Evolutionary conservation across 2,329 filamentous ascomycete genomes (phyloP).

Genomic region (Botryosphaeria dothidea): DNA sequence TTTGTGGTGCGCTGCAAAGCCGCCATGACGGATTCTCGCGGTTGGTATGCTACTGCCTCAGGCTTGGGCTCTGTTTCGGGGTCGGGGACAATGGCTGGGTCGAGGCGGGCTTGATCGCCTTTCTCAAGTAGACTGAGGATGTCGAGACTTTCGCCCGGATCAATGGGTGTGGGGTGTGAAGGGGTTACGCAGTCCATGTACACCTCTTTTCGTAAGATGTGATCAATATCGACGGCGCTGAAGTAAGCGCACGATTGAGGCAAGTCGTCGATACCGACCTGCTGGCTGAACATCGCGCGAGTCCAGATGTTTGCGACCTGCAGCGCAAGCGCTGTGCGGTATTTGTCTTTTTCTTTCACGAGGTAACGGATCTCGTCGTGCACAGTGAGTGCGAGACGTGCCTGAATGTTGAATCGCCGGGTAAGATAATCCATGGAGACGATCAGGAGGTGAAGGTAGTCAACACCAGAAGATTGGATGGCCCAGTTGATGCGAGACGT

Average conservation of each 20-base stretch:
- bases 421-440: constrained; percentile 93
- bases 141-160: constrained; percentile 83
- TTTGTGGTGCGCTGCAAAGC: constrained; percentile 31
- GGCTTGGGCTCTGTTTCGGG: constrained; percentile 56
- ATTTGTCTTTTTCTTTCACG: constrained; percentile 81
- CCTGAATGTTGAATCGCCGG: constrained; percentile 79
- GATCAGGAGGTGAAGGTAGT: constrained; percentile 93
- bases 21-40: constrained; percentile 75
- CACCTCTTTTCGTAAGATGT: constrained; percentile 95
- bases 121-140: constrained; percentile 77
- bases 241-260: constrained; percentile 96
- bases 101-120: constrained; percentile 67
- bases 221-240: constrained; percentile 91
- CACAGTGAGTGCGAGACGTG: constrained; percentile 87
- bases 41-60: constrained; percentile 65
- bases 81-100: constrained; percentile 61
- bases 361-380: constrained; percentile 98
- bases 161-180: constrained; percentile 75
- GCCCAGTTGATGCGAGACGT: constrained; percentile 99
- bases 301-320: constrained; percentile 97
- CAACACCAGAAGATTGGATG: constrained; percentile 94
- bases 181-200: constrained; percentile 97
- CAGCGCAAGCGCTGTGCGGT: constrained; percentile 85
- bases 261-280: constrained; percentile 92
- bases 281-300: constrained; percentile 93